phyloP scores from a whole-genome alignment of 2,329 filamentous ascomycete genomes.

The Geosmithia flava region DNA sequence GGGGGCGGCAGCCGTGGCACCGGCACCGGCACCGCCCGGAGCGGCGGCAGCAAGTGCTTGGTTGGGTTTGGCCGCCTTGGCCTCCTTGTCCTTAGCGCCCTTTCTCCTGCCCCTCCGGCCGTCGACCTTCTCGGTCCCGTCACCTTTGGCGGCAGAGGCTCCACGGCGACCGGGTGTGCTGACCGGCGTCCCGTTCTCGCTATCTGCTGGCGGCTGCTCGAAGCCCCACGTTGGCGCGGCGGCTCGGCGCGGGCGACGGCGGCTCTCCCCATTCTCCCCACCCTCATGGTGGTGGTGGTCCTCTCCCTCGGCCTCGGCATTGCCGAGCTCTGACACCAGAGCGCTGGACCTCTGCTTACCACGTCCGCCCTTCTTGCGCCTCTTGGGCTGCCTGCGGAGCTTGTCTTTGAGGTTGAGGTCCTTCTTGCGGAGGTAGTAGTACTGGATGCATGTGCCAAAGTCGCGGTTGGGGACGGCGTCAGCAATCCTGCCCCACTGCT shows the following conservation, averaged over 20 bases:
- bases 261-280: conserved; percentile 46
- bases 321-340: conserved; percentile 55
- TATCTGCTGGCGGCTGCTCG: conserved; percentile 35
- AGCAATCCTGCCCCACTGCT: conserved; percentile 73
- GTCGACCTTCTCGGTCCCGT: conserved; percentile 32
- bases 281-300: conserved; percentile 39
- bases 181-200: conserved; percentile 41
- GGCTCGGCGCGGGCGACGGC: conserved; percentile 44
- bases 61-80: conserved; percentile 22
- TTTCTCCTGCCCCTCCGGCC: conserved; percentile 24
- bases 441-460: conserved; percentile 72
- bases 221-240: conserved; percentile 61
- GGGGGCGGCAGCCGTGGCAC: conserved; percentile 19
- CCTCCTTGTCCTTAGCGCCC: conserved; percentile 23
- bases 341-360: conserved; percentile 49
- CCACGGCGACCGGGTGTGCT: conserved; percentile 45
- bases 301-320: conserved; percentile 42
- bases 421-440: conserved; percentile 75
- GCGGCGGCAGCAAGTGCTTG: conserved; percentile 32
- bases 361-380: conserved; percentile 41
- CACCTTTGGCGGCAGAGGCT: conserved; percentile 24
- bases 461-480: conserved; percentile 54
- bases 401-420: conserved; percentile 66
- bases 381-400: conserved; percentile 50
- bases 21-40: neutral